Base-by-base conservation (phyloP, 148 eudicot genomes). In the Salicornia ramosissima region DNA sequence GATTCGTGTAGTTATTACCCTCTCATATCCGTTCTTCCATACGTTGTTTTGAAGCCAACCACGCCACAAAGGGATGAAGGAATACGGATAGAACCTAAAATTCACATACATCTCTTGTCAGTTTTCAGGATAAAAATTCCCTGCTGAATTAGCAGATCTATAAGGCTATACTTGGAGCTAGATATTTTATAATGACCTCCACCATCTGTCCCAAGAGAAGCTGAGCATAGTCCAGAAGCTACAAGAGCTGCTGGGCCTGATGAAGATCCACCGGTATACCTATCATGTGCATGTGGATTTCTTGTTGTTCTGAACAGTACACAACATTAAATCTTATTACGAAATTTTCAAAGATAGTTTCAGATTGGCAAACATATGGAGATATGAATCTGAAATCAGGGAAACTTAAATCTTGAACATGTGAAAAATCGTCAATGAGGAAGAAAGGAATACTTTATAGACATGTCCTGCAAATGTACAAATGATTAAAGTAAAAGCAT, bases 191-290 rank as follows among this genome's bases (percentile, higher is more conserved):
- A 18, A 73, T 75, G 75, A 95, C 97, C 99, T 91, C 99, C 99
- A 34, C 99, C 99, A 79, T 95, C 99, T 70, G 97, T 91, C 71
- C 99, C 99, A 28, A 95, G 72, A 58, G 99, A 90, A 83, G 97
- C 99, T 58, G 97, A 85, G 75, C 97, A 91, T 57, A 95, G 77
- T 77, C 99, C 99, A 71, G 96, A 79, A 76, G 97, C 96, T 74
- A 95, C 93, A 78, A 95, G 77, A 66, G 99, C 97, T 67, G 99
- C 99, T 19, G 99, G 93, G 39, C 99, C 99, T 34, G 99, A 95
- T 64, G 99, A 95, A 76, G 99, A 95, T 75, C 99, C 99, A 70
- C 99, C 99, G 26, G 99, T 91, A 68, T 95, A 95, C 76, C 97
- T 79, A 72, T 86, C 83, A 68, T 81, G 95, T 79, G 77, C 92